Base-by-base conservation (phyloP, 1,284 basidiomycete genomes). In the Ceratobasidium sp. region DNA sequence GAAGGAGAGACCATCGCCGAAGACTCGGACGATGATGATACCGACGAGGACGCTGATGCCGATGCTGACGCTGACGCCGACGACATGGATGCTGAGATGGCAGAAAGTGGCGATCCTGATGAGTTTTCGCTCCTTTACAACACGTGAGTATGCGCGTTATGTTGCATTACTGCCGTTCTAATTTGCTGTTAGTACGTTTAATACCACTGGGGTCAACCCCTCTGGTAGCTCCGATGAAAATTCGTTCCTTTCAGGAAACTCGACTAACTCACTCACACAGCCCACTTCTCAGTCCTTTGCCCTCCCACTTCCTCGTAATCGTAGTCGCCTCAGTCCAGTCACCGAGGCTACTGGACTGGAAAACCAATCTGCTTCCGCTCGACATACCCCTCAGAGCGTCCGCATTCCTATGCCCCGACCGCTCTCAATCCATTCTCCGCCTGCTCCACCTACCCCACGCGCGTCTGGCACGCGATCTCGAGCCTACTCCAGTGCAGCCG, bases 291-390 rank as follows among this genome's bases (percentile, higher is more conserved):
- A 84, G 27, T 78, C 80, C 38, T 83, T 83, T 47, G 80, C 83
- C 8, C 77, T 85, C 2, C 83, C 83, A 20, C 77, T 79, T 31
- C 79, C 77, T 56, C 83, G 83, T 27, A 76, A 78, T 34, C 82
- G 84, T 5, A 78, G 84, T 6, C 85, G 87, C 6, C 82, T 91
- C 17, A 91, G 89, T 73, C 88, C 90, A 17, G 89, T 91, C 25
- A 82, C 83, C 13, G 89, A 90, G 77, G 81, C 77, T 31, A 38
- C 56, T 2, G 77, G 34, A 10, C 56, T 60, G 4, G 54, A 56
- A 49, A 67, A 64, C 43, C 55, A 53, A 25, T 43, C 42, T 32
- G 22, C 57, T 13, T 60, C 70, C 15, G 20, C 54, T n/a, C 49
- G 57, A 55, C 50, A 64, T 12, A 69, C 57, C 6, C 57, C 55